A percentile compares a stretch with the other conserved stretches of the same genome.
Evolutionary conservation across 257 asterid genomes (phyloP).

Genomic region (Prunella vulgaris): DNA sequence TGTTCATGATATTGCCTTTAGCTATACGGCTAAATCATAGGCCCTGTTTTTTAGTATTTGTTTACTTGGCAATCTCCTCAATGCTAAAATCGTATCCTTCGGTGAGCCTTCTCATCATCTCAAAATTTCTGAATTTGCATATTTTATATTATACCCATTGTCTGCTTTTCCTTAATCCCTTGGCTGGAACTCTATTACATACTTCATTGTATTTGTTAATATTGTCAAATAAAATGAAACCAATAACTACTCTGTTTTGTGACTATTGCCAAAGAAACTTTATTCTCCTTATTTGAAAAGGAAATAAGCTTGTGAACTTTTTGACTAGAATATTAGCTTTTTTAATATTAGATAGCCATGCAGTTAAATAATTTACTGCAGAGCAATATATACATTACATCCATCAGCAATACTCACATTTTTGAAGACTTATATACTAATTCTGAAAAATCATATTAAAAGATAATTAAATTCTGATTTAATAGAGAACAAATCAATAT

Average conservation of each 20-base stretch:
- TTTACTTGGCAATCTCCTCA: constrained; percentile 78
- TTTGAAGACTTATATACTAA: background rate
- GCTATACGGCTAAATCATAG: constrained; percentile 85
- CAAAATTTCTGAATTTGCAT: background rate
- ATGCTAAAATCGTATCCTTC: constrained; percentile 98
- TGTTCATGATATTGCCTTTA: constrained; percentile 87
- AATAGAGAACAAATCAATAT: background rate
- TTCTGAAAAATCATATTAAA: constrained; percentile 7
- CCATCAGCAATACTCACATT: constrained; percentile 1
- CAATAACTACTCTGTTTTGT: background rate
- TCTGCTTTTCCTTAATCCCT: background rate
- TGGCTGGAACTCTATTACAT: background rate
- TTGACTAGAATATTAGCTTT: background rate
- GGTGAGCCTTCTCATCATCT: constrained; percentile 50
- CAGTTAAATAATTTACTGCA: background rate
- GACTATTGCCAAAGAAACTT: background rate
- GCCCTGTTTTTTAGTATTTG: constrained; percentile 89
- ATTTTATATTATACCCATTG: constrained; percentile 14
- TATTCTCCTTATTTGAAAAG: background rate
- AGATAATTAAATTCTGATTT: background rate
- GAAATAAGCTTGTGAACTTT: background rate
- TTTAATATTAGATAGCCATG: background rate
- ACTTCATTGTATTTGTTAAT: background rate
- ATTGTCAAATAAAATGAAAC: constrained; percentile 2
- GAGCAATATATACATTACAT: background rate